These are phyloP conservation scores for Penicillium griseofulvum DNA, from an alignment of 2,329 filamentous ascomycete genomes.

Conservation along the genomic window DNA sequence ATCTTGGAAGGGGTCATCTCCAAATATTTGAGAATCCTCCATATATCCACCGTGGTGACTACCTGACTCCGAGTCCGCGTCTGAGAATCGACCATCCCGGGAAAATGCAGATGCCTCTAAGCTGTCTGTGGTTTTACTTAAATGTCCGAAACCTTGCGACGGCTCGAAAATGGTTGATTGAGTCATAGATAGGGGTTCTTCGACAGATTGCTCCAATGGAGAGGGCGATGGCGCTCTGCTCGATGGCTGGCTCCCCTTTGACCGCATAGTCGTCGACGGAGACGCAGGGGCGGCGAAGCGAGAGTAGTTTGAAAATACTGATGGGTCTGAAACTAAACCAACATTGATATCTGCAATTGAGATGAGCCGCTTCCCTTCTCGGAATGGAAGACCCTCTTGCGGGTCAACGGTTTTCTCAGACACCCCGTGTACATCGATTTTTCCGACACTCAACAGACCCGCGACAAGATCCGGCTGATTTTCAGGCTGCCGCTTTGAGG, in stretches of 20 bases:
- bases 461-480: constrained; percentile 38
- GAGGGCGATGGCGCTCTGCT: constrained; percentile 31
- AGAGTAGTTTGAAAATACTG: constrained; percentile 49
- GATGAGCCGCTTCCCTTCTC: constrained; percentile 46
- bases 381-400: constrained; percentile 22
- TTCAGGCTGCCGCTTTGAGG: constrained; percentile 34
- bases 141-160: constrained; percentile 12
- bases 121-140: not conserved
- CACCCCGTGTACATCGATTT: constrained; percentile 37
- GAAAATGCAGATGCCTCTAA: constrained; percentile 36
- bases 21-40: constrained; percentile 28
- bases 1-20: constrained; percentile 34
- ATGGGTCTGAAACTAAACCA: constrained; percentile 48
- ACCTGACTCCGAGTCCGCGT: constrained; percentile 41
- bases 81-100: constrained; percentile 41
- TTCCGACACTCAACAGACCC: constrained; percentile 35
- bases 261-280: constrained; percentile 34
- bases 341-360: constrained; percentile 46
- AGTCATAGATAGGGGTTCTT: constrained; percentile 34
- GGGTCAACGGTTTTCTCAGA: constrained; percentile 17
- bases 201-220: constrained; percentile 23
- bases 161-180: constrained; percentile 40
- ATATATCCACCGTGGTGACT: constrained; percentile 24
- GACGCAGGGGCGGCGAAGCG: constrained; percentile 35
- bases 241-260: constrained; percentile 31